Evolutionary conservation across 345 rosid genomes (phyloP), one percentile per base, ranked within the genome.

Genomic region (Raphanus raphanistrum): DNA sequence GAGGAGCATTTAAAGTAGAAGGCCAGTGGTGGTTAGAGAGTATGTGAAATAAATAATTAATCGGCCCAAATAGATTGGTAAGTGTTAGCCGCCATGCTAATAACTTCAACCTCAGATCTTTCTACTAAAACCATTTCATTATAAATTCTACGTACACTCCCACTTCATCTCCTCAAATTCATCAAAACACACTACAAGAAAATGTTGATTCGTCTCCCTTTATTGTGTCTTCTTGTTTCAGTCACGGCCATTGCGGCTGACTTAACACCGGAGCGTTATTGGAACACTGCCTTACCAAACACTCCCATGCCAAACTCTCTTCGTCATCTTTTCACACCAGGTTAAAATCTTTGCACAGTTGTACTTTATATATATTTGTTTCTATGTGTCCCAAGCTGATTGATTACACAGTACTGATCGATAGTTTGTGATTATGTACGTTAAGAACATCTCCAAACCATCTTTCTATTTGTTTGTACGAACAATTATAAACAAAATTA

Each of bases 291-390:
- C 52, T 79, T 79, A 67, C 82, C 77, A 50, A 50, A 73, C 64
- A 72, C 82, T 67, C 77, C 77, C 45, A 79, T 79, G 17, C 82
- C 82, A 0, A 79, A 73, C 72, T 79, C 82, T 73, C 82, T 79
- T 17, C 73, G 70, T 4, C 33, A 79, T 25, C 82, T 79, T 60
- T 61, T 79, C 54, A 72, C 45, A 1, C 12, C 21, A 1, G 82
- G 82, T 78, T 27, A 16, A 17, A 2, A 7, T 15, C 13, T 28
- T 70, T 41, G 21, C 2, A 28, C 4, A 28, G 3, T 28, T 28
- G 28, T 13, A 43, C 12, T 12, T 43, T 43, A 43, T 43, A 43
- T 43, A 12, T 43, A 9, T 43, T 43, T 43, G 45, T 38, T 38
- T 38, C 13, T 45, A 12, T 45, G 16, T 45, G 52, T 45, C 52